Evolutionary conservation across 78 protist genomes (phyloP).

Genomic region (Tieghemostelium lacteum): DNA sequence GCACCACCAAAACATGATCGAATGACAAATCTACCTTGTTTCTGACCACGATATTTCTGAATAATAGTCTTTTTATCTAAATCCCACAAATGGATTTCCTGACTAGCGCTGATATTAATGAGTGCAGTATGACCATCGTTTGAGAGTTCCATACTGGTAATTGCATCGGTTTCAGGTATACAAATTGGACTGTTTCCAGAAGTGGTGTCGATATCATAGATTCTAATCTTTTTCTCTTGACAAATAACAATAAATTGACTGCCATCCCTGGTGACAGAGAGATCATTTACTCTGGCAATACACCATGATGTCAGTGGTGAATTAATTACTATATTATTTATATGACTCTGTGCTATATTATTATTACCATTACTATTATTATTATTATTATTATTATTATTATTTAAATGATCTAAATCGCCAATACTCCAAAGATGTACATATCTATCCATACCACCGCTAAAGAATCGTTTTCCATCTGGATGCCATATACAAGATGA

Average conservation of each 20-base stretch:
- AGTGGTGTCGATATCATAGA: conserved; percentile 69
- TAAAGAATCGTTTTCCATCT: conserved; percentile 58
- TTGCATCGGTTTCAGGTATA: conserved; percentile 68
- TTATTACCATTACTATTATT: not conserved
- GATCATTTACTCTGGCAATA: conserved; percentile 78
- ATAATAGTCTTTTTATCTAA: conserved; percentile 45
- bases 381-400: not conserved
- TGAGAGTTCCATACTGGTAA: conserved; percentile 76
- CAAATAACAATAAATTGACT: conserved; percentile 65
- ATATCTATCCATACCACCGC: conserved; percentile 76
- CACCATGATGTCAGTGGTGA: conserved; percentile 37
- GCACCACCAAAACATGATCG: conserved; percentile 89
- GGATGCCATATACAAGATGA: conserved; percentile 89
- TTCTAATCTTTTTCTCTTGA: conserved; percentile 78
- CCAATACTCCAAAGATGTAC: conserved; percentile 52
- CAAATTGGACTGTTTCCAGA: not conserved
- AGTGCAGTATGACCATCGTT: conserved; percentile 30
- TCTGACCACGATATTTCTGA: conserved; percentile 76
- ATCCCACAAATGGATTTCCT: conserved; percentile 88
- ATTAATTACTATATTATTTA: not conserved
- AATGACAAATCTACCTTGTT: conserved; percentile 82
- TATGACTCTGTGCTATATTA: not conserved
- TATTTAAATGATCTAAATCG: not conserved
- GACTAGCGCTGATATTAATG: conserved; percentile 31
- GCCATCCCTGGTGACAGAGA: conserved; percentile 72